Evolutionary conservation across 1,284 basidiomycete genomes (phyloP).

Genomic region (Apiotrichum laibachii): DNA sequence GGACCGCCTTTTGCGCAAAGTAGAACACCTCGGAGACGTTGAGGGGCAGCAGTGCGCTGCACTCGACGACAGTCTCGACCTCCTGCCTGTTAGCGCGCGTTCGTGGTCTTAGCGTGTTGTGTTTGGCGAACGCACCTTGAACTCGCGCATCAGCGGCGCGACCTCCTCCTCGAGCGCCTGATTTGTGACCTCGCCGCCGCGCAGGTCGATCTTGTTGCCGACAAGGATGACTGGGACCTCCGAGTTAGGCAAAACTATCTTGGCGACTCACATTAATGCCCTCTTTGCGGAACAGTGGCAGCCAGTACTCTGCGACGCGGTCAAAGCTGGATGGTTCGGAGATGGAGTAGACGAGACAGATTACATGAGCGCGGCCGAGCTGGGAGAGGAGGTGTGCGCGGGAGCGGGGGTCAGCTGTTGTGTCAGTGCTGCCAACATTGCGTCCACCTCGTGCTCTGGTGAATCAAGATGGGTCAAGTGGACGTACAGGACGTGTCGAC

Average conservation of each 20-base stretch:
- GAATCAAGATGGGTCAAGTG: too few relatives aligned
- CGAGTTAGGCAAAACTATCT: too few relatives aligned
- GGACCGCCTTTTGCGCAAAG: conserved; percentile 96
- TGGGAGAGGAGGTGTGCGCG: conserved; percentile 86
- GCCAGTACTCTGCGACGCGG: conserved; percentile 96
- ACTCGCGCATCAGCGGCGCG: conserved; percentile 91
- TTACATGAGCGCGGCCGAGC: conserved; percentile 94
- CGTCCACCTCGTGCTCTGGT: too few relatives aligned
- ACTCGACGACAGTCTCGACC: conserved; percentile 97
- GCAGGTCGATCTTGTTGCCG: conserved; percentile 96
- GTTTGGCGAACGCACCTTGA: conserved; percentile 73
- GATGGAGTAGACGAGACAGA: conserved; percentile 95
- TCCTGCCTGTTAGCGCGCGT: conserved; percentile 58
- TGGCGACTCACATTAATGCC: conserved; percentile 87
- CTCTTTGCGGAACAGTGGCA: conserved; percentile 92
- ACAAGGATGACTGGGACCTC: conserved; percentile 95
- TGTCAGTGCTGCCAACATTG: background rate
- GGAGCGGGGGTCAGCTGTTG: conserved; percentile 46
- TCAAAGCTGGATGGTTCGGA: conserved; percentile 95
- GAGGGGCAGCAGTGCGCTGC: conserved; percentile 80
- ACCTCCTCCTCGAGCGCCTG: conserved; percentile 93
- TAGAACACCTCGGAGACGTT: conserved; percentile 99
- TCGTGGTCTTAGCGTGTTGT: background rate
- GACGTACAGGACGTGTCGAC: conserved; percentile 86
- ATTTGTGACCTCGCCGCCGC: conserved; percentile 89